Base-by-base conservation (phyloP, 257 asterid genomes). In the Agastache rugosa region DNA sequence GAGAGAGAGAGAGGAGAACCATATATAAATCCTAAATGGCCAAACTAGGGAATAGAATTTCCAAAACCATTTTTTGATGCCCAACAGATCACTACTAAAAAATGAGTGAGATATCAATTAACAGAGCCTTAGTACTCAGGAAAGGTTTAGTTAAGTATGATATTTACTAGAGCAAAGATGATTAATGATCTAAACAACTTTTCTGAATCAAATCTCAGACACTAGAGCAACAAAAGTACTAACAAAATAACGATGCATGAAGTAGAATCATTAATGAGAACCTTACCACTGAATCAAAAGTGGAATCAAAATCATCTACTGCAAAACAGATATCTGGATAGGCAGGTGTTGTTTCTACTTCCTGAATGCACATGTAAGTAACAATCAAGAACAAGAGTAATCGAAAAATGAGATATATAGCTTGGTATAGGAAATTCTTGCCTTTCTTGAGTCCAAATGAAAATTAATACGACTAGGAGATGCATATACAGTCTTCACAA, bases 261-360 rank as follows among this genome's bases (percentile, higher is more conserved):
- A 27, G 20, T 41, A 58, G 71, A 59, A 79, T 80, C 47, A 73
- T 4, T 73, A 51, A 67, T 63, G 67, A 61, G 85, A 75, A 81
- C 68, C 85, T 85, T 89, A 94, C 99, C 99, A 94, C 96, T 45
- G 97, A 93, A 81, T 94, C 99, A 73, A 92, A 94, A 58, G 99
- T 94, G 78, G 98, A 94, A 86, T 94, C 99, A 73, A 89, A 94
- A 76, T 94, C 99, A 78, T 94, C 99, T 71, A 94, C 99, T 31
- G 99, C 99, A 87, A 94, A 94, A 80, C 96, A 94, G 77, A 94
- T 89, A 71, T 94, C 99, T 74, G 99, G 99, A 85, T 94, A 94
- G 74, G 99, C 97, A 62, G 97, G 86, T 42, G 87, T 81, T 34
- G 99, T 94, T 84, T 94, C 96, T 60, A 83, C 93, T 87, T 92